phyloP scores from a whole-genome alignment of 1,284 basidiomycete species.

The Pulchroboletus neoregius region DNA sequence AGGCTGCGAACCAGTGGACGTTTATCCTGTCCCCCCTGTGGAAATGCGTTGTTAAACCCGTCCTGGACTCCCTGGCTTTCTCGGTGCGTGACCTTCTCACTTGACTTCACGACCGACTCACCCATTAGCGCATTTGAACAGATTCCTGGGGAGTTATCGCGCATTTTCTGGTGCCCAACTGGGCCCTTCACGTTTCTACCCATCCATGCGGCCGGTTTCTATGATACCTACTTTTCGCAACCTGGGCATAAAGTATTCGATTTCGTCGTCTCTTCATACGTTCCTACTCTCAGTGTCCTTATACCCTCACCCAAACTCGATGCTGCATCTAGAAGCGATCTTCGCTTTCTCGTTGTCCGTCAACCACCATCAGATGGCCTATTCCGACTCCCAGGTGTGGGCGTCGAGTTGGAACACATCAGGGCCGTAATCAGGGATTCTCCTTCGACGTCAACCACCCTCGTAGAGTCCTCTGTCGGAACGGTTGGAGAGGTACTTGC shows the following conservation, averaged over 20 bases:
- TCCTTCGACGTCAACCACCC: neutral
- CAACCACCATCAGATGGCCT: conserved; percentile 14
- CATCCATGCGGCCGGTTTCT: conserved; percentile 11
- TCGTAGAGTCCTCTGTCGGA: conserved; percentile 9
- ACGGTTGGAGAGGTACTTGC: conserved; percentile 12
- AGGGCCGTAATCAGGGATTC: neutral
- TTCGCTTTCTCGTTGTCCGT: conserved; percentile 7
- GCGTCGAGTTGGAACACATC: conserved; percentile 7
- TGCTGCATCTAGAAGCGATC: neutral
- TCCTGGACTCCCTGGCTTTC: conserved; percentile 6
- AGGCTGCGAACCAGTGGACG: neutral
- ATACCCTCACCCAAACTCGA: neutral
- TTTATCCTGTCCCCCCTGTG: conserved; percentile 4
- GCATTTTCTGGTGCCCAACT: conserved; percentile 17
- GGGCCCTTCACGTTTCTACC: conserved; percentile 14
- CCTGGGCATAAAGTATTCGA: conserved; percentile 7
- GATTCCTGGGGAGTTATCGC: neutral
- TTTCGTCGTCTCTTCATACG: conserved; percentile 11
- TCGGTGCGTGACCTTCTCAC: neutral
- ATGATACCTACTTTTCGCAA: neutral
- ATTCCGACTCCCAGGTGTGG: conserved; percentile 5
- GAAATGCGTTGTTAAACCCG: conserved; percentile 6
- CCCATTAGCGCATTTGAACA: neutral
- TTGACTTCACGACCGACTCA: neutral
- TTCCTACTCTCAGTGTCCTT: conserved; percentile 10